Conservation (phyloP, 768 basidiomycete genomes). For the Coprinopsis sp. region DNA sequence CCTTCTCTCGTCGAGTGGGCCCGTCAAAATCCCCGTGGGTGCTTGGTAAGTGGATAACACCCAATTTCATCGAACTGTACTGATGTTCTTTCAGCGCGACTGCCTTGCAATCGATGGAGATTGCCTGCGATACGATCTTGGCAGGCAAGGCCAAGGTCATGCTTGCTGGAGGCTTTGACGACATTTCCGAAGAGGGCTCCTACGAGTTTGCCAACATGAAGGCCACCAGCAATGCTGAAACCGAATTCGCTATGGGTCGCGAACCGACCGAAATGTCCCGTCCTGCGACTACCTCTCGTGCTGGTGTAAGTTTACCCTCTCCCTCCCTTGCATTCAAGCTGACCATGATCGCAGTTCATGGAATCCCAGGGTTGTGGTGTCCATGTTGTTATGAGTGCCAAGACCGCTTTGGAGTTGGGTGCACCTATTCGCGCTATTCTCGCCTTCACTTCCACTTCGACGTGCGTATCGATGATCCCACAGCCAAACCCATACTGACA, state of each 20-base stretch:
- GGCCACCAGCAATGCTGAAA: slow-evolving; percentile 94
- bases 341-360: slow-evolving; percentile 65
- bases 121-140: slow-evolving; percentile 92
- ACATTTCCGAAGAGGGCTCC: slow-evolving; percentile 96
- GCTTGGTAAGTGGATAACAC: slow-evolving; percentile 73
- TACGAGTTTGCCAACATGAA: slow-evolving; percentile 99
- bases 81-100: slow-evolving; percentile 61
- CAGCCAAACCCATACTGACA: not conserved
- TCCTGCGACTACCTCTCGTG: slow-evolving; percentile 91
- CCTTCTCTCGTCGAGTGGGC: slow-evolving; percentile 92
- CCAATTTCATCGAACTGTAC: slow-evolving; percentile 6
- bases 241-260: slow-evolving; percentile 98
- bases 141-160: slow-evolving; percentile 98
- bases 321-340: slow-evolving; percentile 10
- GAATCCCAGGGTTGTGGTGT: slow-evolving; percentile 93
- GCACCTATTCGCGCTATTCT: slow-evolving; percentile 90
- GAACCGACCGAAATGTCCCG: slow-evolving; percentile 99
- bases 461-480: slow-evolving; percentile 53
- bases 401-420: slow-evolving; percentile 92
- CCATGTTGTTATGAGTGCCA: slow-evolving; percentile 95
- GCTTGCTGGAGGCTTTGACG: slow-evolving; percentile 98
- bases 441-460: slow-evolving; percentile 94
- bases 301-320: slow-evolving; percentile 61
- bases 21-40: slow-evolving; percentile 98
- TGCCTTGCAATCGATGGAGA: slow-evolving; percentile 95